These are phyloP conservation scores for Fusarium neocosmosporiellum DNA, from an alignment of 2,329 filamentous ascomycete genomes.

Conservation along the genomic window DNA sequence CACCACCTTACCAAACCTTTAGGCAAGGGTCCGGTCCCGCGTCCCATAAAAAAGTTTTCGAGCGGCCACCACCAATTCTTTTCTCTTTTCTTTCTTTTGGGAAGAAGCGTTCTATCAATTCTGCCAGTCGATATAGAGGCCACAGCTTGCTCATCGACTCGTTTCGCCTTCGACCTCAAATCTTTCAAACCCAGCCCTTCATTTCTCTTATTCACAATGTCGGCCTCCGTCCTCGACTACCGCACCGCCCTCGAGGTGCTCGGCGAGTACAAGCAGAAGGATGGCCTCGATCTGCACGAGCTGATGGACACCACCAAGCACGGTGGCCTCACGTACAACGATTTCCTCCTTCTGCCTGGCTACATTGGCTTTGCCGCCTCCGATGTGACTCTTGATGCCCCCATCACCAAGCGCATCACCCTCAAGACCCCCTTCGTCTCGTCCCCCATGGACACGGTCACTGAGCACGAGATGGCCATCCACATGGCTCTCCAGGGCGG, in stretches of 20 bases:
- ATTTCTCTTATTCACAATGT: slow-evolving; percentile 65
- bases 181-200: slow-evolving; percentile 43
- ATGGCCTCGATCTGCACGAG: slow-evolving; percentile 88
- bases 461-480: slow-evolving; percentile 99
- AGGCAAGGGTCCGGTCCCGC: slow-evolving; percentile 37
- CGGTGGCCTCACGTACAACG: slow-evolving; percentile 97
- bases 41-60: slow-evolving; percentile 56
- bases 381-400: slow-evolving; percentile 87
- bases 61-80: slow-evolving; percentile 47
- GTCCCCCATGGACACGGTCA: slow-evolving; percentile 99
- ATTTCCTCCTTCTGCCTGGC: slow-evolving; percentile 95
- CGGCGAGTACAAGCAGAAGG: slow-evolving; percentile 80
- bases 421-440: slow-evolving; percentile 98
- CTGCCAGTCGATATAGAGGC: slow-evolving; percentile 49
- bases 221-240: slow-evolving; percentile 76
- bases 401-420: slow-evolving; percentile 93
- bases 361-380: slow-evolving; percentile 98
- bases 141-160: slow-evolving; percentile 46
- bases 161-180: slow-evolving; percentile 58
- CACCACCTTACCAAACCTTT: neutral
- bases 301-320: slow-evolving; percentile 92
- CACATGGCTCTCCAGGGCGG: slow-evolving; percentile 92
- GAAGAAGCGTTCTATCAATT: slow-evolving; percentile 62
- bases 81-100: slow-evolving; percentile 61
- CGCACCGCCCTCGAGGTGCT: slow-evolving; percentile 82